Conservation (phyloP, 2,329 filamentous ascomycete genomes). For the Periconia sp. region DNA sequence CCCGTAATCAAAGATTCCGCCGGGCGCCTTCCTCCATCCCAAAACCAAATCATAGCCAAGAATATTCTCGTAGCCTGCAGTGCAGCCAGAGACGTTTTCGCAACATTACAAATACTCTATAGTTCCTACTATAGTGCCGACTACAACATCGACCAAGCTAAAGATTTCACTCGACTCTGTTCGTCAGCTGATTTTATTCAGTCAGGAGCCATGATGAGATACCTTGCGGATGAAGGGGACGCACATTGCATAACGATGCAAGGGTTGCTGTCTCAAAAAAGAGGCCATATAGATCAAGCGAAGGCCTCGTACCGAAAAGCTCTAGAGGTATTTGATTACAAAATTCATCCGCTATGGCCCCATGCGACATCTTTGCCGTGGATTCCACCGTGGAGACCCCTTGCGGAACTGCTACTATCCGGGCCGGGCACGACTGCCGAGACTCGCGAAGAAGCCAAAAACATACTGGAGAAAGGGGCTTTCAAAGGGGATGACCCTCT, state of each 20-base stretch:
- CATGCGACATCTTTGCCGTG: slow-evolving; percentile 28
- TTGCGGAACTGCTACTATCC: slow-evolving; percentile 26
- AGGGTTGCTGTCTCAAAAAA: slow-evolving; percentile 31
- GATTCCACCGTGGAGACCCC: slow-evolving; percentile 34
- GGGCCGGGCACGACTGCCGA: slow-evolving; percentile 14
- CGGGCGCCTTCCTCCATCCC: slow-evolving; percentile 25
- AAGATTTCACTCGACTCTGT: slow-evolving; percentile 20
- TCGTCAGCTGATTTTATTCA: slow-evolving; percentile 18
- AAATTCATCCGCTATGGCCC: slow-evolving; percentile 12
- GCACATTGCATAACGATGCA: slow-evolving; percentile 30
- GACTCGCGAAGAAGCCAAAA: slow-evolving; percentile 22
- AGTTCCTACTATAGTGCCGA: slow-evolving; percentile 21
- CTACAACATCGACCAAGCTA: slow-evolving; percentile 9
- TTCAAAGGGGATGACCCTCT: slow-evolving; percentile 46
- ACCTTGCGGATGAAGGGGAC: slow-evolving; percentile 20
- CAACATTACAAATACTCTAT: slow-evolving; percentile 32
- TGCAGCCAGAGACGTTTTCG: slow-evolving; percentile 26
- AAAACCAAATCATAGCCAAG: slow-evolving; percentile 19
- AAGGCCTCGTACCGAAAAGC: slow-evolving; percentile 25
- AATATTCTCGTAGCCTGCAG: slow-evolving; percentile 31
- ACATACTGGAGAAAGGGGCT: slow-evolving; percentile 40
- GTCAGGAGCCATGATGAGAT: slow-evolving; percentile 20
- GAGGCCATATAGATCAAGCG: slow-evolving; percentile 24
- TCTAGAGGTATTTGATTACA: slow-evolving; percentile 16
- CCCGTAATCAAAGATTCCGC: slow-evolving; percentile 23